Percentiles rank a stretch among this genome's conserved stretches.
phyloP scores from a whole-genome alignment of 805 yeast species.

The Priceomyces carsonii region DNA sequence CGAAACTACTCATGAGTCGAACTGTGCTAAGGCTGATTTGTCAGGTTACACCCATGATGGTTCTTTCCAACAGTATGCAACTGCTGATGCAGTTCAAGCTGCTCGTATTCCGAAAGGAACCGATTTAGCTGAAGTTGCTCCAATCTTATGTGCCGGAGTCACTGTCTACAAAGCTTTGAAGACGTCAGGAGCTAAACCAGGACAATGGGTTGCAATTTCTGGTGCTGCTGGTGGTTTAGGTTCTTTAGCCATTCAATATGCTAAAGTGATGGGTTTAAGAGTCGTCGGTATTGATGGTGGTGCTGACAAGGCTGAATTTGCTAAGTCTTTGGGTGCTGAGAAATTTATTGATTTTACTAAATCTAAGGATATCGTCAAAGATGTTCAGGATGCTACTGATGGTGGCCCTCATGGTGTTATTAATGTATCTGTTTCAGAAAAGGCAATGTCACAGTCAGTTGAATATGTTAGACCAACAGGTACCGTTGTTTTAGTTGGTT shows the following conservation, averaged over 20 bases:
- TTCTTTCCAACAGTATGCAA: slow-evolving; percentile 86
- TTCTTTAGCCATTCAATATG: slow-evolving; percentile 71
- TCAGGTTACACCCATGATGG: slow-evolving; percentile 90
- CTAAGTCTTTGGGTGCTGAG: slow-evolving; percentile 66
- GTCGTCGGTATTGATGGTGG: slow-evolving; percentile 75
- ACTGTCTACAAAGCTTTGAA: slow-evolving; percentile 89
- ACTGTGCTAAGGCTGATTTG: slow-evolving; percentile 63
- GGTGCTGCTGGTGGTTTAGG: slow-evolving; percentile 87
- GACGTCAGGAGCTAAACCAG: slow-evolving; percentile 68
- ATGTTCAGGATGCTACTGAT: slow-evolving; percentile 54
- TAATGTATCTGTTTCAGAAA: slow-evolving; percentile 73
- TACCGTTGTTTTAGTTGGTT: slow-evolving; percentile 52
- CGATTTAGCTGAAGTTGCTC: slow-evolving; percentile 75
- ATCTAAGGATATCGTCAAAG: slow-evolving; percentile 55
- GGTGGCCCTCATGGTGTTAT: slow-evolving; percentile 81
- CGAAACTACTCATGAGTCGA: slow-evolving; percentile 63
- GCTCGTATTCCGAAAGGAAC: slow-evolving; percentile 74
- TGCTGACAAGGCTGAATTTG: slow-evolving; percentile 56
- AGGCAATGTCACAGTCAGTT: slow-evolving; percentile 62
- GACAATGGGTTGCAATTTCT: slow-evolving; percentile 74
- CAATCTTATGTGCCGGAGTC: slow-evolving; percentile 88
- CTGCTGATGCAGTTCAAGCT: slow-evolving; percentile 86
- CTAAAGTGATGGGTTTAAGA: slow-evolving; percentile 74
- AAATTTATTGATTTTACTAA: slow-evolving; percentile 59
- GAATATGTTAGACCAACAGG: slow-evolving; percentile 43